Percentiles rank a stretch among this genome's conserved stretches.
Conservation (phyloP, 495 filamentous ascomycete genomes). For the Talaromyces adpressus region DNA sequence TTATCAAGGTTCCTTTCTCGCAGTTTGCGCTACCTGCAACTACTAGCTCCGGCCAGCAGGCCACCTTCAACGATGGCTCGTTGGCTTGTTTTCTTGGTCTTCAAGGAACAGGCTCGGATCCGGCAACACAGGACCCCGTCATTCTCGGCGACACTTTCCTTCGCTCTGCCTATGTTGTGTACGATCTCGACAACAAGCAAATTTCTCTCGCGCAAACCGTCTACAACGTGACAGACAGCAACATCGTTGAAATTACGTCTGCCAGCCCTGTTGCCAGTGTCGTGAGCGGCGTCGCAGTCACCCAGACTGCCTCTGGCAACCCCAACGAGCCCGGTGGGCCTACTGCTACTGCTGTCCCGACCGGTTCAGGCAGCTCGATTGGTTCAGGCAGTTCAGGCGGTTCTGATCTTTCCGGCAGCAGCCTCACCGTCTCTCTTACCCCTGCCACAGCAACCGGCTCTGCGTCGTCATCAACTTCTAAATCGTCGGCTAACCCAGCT, state of each 20-base stretch:
- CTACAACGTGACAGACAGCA: conserved; percentile 41
- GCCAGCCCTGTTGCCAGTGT: conserved; percentile 36
- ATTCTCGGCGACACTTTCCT: conserved; percentile 76
- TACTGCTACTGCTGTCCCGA: not conserved
- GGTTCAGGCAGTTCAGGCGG: not conserved
- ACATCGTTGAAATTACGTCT: conserved; percentile 9
- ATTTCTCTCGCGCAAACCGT: conserved; percentile 67
- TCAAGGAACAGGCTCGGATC: conserved; percentile 12
- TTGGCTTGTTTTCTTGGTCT: conserved; percentile 29
- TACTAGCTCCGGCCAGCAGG: conserved; percentile 32
- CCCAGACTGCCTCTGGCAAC: conserved; percentile 12
- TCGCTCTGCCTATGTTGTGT: conserved; percentile 70
- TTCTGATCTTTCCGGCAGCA: not conserved
- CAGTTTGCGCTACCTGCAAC: conserved; percentile 55
- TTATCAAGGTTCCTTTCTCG: conserved; percentile 56
- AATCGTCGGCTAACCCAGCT: not conserved
- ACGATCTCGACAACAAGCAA: conserved; percentile 64
- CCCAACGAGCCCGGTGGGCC: not conserved
- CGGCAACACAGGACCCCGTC: conserved; percentile 44
- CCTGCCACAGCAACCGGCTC: not conserved
- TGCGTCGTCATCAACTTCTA: not conserved
- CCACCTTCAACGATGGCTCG: conserved; percentile 9
- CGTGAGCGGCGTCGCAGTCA: conserved; percentile 44
- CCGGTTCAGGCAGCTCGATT: not conserved
- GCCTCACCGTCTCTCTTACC: not conserved